Conservation (phyloP, 2,329 filamentous ascomycete species). For the Colletotrichum sp. region DNA sequence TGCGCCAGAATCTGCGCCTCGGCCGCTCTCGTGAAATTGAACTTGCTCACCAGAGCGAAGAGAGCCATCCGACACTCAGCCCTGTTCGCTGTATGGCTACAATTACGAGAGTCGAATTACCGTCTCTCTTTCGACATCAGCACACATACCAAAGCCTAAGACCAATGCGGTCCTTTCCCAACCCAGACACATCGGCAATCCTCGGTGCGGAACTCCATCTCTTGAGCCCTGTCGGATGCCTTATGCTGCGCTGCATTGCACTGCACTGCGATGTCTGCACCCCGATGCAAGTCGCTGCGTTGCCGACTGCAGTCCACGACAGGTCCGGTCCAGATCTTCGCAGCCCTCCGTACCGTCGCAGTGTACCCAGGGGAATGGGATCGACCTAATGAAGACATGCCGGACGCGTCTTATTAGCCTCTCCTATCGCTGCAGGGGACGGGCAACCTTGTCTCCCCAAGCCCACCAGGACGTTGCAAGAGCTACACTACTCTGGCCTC, state of each 20-base stretch:
- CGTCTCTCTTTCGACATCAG: background rate
- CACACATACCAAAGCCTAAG: background rate
- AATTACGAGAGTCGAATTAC: background rate
- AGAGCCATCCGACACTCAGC: background rate
- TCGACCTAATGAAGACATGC: constrained; percentile 21
- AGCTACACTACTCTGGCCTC: background rate
- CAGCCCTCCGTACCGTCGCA: constrained; percentile 13
- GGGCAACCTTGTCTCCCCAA: constrained; percentile 7
- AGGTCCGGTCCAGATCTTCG: constrained; percentile 19
- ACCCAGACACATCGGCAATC: constrained; percentile 2
- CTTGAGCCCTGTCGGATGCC: background rate
- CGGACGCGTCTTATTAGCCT: constrained; percentile 23
- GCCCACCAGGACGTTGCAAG: constrained; percentile 8
- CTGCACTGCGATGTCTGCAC: background rate
- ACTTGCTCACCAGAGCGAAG: background rate
- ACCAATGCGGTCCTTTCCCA: background rate
- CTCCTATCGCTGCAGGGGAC: constrained; percentile 18
- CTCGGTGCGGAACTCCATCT: constrained; percentile 14
- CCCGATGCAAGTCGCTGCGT: constrained; percentile 7
- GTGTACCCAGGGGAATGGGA: constrained; percentile 22
- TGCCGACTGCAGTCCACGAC: constrained; percentile 9
- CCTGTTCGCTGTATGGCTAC: background rate
- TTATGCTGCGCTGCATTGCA: background rate
- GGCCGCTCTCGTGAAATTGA: background rate
- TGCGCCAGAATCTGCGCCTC: constrained; percentile 3